Evolutionary conservation across 495 filamentous ascomycete genomes (phyloP).

Genomic region (Aspergillus affinis): DNA sequence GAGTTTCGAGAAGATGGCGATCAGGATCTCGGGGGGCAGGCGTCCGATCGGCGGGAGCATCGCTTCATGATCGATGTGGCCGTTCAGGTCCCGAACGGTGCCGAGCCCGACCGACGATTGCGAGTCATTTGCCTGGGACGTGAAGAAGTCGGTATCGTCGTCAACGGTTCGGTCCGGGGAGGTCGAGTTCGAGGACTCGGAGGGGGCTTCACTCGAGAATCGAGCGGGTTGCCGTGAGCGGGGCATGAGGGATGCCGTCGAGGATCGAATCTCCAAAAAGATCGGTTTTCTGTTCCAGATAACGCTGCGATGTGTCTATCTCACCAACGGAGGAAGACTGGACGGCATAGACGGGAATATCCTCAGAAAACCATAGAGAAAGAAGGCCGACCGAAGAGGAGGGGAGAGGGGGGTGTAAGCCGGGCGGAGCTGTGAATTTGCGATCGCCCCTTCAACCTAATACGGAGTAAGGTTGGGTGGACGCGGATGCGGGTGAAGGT

Average conservation of each 20-base stretch:
- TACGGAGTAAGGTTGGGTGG: neutral
- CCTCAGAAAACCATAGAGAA: neutral
- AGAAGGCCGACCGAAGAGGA: neutral
- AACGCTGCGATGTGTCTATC: neutral
- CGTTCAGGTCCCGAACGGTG: slow-evolving; percentile 67
- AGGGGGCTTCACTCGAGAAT: slow-evolving; percentile 47
- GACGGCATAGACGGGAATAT: slow-evolving; percentile 11
- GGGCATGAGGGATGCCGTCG: slow-evolving; percentile 31
- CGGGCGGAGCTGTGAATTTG: neutral
- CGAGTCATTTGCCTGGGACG: slow-evolving; percentile 79
- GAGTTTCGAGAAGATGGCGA: slow-evolving; percentile 86
- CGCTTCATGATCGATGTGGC: slow-evolving; percentile 56
- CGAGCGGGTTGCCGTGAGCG: slow-evolving; percentile 41
- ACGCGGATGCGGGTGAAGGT: neutral
- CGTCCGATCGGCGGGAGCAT: slow-evolving; percentile 70
- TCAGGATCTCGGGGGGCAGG: slow-evolving; percentile 91
- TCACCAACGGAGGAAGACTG: slow-evolving; percentile 7
- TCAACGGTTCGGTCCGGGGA: slow-evolving; percentile 80
- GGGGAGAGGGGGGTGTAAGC: neutral
- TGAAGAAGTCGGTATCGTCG: slow-evolving; percentile 93
- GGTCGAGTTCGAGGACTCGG: slow-evolving; percentile 72
- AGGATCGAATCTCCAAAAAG: neutral
- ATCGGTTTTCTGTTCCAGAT: neutral
- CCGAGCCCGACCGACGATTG: slow-evolving; percentile 82
- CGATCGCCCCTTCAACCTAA: neutral